phyloP scores from a whole-genome alignment of 306 rosid genomes.

The Cicer judaicum region DNA sequence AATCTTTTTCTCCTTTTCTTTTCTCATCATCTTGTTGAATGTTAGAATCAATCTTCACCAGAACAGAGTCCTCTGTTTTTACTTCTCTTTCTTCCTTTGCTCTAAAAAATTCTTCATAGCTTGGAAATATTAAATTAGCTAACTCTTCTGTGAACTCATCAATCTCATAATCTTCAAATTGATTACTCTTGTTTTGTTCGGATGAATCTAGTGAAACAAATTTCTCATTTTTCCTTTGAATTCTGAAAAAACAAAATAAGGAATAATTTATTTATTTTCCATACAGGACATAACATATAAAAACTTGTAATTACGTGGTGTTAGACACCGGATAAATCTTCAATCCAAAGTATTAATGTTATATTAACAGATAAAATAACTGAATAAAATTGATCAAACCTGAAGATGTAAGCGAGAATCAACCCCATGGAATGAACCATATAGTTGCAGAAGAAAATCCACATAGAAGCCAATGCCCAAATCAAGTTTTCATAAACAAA shows the following conservation, averaged over 20 bases:
- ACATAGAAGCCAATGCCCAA: conserved; percentile 48
- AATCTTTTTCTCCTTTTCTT: background rate
- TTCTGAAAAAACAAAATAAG: conserved; percentile 42
- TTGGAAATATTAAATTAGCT: conserved; percentile 38
- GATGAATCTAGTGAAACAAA: background rate
- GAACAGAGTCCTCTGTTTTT: conserved; percentile 23
- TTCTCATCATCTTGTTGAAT: background rate
- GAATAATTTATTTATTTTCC: background rate
- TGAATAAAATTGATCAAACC: conserved; percentile 46
- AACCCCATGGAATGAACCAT: conserved; percentile 50
- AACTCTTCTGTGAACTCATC: conserved; percentile 51
- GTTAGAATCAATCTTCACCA: conserved; percentile 1
- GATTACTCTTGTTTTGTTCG: conserved; percentile 12
- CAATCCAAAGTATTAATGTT: too few relatives aligned
- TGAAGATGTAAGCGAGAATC: conserved; percentile 46
- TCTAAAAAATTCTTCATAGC: conserved; percentile 32
- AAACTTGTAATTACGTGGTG: too few relatives aligned
- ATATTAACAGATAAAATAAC: background rate
- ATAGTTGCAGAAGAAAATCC: conserved; percentile 46
- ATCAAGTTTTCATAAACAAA: conserved; percentile 52
- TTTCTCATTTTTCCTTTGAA: conserved; percentile 31
- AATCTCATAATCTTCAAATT: conserved; percentile 35
- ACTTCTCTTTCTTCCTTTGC: conserved; percentile 18
- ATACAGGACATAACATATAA: background rate
- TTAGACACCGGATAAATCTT: too few relatives aligned